Evolutionary conservation across 441 rosid species (phyloP).

Genomic region (Populus hybrid): DNA sequence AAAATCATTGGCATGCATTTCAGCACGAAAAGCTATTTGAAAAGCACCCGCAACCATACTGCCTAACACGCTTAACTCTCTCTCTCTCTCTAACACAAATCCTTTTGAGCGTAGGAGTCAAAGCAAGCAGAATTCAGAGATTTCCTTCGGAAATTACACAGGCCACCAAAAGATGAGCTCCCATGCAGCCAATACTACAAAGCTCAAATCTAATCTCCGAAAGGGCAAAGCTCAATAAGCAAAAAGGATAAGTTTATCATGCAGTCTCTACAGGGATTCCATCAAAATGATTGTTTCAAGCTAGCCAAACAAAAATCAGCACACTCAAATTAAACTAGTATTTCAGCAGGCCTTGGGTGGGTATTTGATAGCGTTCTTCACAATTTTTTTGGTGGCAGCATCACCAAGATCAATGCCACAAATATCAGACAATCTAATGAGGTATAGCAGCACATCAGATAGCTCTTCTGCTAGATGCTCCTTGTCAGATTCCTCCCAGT

Average conservation of each 20-base stretch:
- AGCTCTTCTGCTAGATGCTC: slow-evolving; percentile 56
- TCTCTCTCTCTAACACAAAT: no score
- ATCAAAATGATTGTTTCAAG: slow-evolving; percentile 6
- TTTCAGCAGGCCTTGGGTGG: slow-evolving; percentile 26
- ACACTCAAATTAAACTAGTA: no score
- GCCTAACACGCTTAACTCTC: no score
- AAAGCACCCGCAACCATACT: no score
- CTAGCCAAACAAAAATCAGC: not conserved
- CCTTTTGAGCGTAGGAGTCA: no score
- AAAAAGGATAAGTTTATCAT: not conserved
- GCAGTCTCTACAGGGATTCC: not conserved
- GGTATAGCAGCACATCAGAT: slow-evolving; percentile 53
- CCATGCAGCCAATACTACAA: no score
- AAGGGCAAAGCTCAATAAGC: not conserved
- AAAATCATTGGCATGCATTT: no score
- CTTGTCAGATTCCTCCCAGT: slow-evolving; percentile 47
- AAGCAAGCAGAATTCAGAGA: no score
- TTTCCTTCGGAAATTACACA: no score
- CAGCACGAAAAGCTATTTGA: no score
- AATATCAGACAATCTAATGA: slow-evolving; percentile 48
- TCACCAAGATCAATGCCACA: slow-evolving; percentile 51
- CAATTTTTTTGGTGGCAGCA: slow-evolving; percentile 43
- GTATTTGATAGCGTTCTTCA: slow-evolving; percentile 49
- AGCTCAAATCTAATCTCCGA: no score
- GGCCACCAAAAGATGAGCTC: no score